Evolutionary conservation across 1,284 basidiomycete genomes (phyloP), one percentile per base, ranked within the genome.

Genomic region (Pseudomicrostroma phylloplanum): DNA sequence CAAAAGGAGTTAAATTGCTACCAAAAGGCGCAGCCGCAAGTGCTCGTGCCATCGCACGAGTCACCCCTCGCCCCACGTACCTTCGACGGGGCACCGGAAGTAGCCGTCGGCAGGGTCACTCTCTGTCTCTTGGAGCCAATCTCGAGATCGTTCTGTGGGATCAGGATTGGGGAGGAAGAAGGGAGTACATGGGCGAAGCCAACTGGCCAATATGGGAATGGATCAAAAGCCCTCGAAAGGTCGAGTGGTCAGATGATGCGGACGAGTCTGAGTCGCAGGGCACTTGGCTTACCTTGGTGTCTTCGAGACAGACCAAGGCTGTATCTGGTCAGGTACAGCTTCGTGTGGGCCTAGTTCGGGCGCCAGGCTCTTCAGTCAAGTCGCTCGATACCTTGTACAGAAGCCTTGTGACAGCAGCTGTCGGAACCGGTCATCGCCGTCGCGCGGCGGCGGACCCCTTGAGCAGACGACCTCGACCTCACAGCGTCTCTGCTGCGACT

Each of bases 171-270:
- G 30, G 30, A 36, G 67, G 70, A 46, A 71, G 68, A 68, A 92
- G 94, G 82, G 92, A 96, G 63, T 97, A 96, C 80, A 85, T 97
- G 56, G 94, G 94, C 36, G 94, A 97, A 80, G 85, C 86, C 11
- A 85, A 86, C 0, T 76, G 96, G 7, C 84, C 85, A 0, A 77
- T 94, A 26, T 86, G 88, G 36, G 86, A 89, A 54, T 96, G 92
- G 91, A 91, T 91, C 76, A 78, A 78, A 42, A 54, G 63, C 26
- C 62, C 26, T 2, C 25, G 66, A 2, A 17, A 59, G 6, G 68
- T 63, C 9, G 64, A 65, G 2, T 72, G 67, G 64, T 60, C 57
- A 41, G 59, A 66, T 6, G 63, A 65, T 7, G 46, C 4, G 46
- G 51, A 25, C 51, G 51, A 25, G 7, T 3, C 15, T 6, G 43